phyloP scores from a whole-genome alignment of 192 early-diverging fungal species.

The Allomyces macrogynus region DNA sequence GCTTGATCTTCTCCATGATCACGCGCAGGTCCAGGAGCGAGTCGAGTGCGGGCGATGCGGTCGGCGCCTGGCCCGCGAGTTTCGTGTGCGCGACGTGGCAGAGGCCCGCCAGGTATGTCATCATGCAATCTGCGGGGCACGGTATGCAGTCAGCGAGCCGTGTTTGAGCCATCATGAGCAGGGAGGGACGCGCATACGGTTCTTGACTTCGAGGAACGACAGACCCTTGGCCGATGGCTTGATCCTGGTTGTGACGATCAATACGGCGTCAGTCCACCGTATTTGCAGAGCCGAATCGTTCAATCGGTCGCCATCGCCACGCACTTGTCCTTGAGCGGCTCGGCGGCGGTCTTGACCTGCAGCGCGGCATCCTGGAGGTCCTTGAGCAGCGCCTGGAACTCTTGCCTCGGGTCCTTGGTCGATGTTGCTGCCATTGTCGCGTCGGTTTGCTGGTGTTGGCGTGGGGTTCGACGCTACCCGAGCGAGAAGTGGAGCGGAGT shows the following conservation, averaged over 20 bases:
- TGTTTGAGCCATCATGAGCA: too few species aligned
- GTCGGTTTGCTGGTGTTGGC: too few species aligned
- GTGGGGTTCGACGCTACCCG: too few species aligned
- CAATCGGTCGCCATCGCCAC: too few species aligned
- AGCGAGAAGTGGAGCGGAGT: too few species aligned
- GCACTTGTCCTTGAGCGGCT: neutral
- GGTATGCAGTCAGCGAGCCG: too few species aligned
- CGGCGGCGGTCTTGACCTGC: neutral
- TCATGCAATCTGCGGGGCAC: constrained; percentile 26
- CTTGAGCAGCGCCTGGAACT: neutral
- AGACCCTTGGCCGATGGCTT: constrained; percentile 48
- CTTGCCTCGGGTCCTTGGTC: too few species aligned
- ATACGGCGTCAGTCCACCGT: too few species aligned
- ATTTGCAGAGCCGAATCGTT: too few species aligned
- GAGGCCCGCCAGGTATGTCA: constrained; percentile 69
- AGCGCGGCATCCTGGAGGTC: neutral
- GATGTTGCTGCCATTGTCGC: too few species aligned
- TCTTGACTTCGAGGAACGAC: constrained; percentile 75
- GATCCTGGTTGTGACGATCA: neutral
- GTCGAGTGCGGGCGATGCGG: constrained; percentile 36
- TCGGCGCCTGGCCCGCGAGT: constrained; percentile 44
- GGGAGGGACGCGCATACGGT: constrained; percentile 11
- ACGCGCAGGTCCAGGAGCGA: constrained; percentile 58
- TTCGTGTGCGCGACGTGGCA: constrained; percentile 55
- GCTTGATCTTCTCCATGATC: constrained; percentile 81